Conservation (phyloP, 352 stramenopile species). For the Phytophthora ohioensis region DNA sequence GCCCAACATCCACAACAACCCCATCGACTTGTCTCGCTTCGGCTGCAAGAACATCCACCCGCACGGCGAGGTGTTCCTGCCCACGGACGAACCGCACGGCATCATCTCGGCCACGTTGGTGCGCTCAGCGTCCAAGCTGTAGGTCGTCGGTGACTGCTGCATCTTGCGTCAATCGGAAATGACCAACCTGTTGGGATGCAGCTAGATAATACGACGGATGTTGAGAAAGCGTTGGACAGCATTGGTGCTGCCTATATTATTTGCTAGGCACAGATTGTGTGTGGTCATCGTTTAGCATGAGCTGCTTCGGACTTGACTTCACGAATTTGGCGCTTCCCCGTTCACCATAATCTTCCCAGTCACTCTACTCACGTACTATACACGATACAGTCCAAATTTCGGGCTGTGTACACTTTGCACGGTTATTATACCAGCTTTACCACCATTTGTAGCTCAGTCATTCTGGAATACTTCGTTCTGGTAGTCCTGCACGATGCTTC, state of each 20-base stretch:
- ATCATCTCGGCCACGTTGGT: slow-evolving; percentile 90
- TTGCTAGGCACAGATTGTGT: background rate
- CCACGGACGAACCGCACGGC: slow-evolving; percentile 87
- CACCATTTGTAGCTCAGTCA: slow-evolving; percentile 12
- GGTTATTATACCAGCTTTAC: slow-evolving; percentile 1
- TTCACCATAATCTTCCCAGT: background rate
- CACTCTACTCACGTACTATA: slow-evolving; percentile 2
- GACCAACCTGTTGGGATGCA: background rate
- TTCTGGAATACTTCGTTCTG: slow-evolving; percentile 57
- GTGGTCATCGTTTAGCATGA: too few species aligned
- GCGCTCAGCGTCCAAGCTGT: slow-evolving; percentile 64
- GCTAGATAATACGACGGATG: background rate
- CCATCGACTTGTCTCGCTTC: slow-evolving; percentile 86
- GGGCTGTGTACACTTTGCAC: slow-evolving; percentile 7
- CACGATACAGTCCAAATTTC: slow-evolving; percentile 15
- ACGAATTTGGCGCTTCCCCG: background rate
- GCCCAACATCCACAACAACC: slow-evolving; percentile 92
- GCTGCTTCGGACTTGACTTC: background rate
- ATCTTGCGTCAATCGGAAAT: background rate
- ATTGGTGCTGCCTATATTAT: slow-evolving; percentile 3
- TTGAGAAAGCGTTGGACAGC: too few species aligned
- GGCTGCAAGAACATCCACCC: slow-evolving; percentile 89
- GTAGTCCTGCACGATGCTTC: slow-evolving; percentile 78
- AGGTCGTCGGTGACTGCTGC: slow-evolving; percentile 4
- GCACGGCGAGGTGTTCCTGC: slow-evolving; percentile 89